Conservation (phyloP, 495 filamentous ascomycete genomes). For the Penicillium cataractarum region DNA sequence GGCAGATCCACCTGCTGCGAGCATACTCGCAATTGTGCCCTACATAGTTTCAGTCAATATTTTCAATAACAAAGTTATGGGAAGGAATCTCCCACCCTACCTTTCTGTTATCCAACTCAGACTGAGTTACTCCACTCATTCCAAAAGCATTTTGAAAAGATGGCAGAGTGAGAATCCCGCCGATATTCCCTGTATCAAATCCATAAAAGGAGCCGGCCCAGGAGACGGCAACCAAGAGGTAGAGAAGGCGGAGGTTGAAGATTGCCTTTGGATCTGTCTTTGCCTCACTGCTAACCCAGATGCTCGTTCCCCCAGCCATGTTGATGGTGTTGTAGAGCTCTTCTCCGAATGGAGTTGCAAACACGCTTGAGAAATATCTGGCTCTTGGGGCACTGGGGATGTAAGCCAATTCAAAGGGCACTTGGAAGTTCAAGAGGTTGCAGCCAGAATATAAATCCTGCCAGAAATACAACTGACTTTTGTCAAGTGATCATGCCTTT, state of each 20-base stretch:
- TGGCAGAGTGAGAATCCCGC: conserved; percentile 61
- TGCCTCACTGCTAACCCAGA: conserved; percentile 31
- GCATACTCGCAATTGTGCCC: conserved; percentile 63
- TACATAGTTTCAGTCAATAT: conserved; percentile 51
- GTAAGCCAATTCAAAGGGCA: neutral
- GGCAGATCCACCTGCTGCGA: conserved; percentile 63
- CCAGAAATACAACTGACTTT: neutral
- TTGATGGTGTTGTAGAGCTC: too few species aligned
- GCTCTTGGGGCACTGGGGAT: neutral
- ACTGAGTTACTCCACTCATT: conserved; percentile 18
- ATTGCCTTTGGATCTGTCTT: conserved; percentile 30
- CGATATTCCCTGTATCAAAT: conserved; percentile 70
- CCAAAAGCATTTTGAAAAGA: conserved; percentile 55
- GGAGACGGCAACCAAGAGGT: conserved; percentile 25
- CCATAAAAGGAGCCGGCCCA: conserved; percentile 49
- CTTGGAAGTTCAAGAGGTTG: neutral
- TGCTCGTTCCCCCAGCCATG: conserved; percentile 33
- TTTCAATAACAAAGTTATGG: conserved; percentile 25
- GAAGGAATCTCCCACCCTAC: neutral
- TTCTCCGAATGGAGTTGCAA: neutral
- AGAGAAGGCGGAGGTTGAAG: conserved; percentile 33
- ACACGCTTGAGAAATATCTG: neutral
- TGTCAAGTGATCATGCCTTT: neutral
- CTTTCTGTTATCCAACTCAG: conserved; percentile 26
- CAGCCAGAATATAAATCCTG: neutral